These are phyloP conservation scores for Myxozyma neglecta DNA, from an alignment of 805 yeast genomes.

Conservation along the genomic window DNA sequence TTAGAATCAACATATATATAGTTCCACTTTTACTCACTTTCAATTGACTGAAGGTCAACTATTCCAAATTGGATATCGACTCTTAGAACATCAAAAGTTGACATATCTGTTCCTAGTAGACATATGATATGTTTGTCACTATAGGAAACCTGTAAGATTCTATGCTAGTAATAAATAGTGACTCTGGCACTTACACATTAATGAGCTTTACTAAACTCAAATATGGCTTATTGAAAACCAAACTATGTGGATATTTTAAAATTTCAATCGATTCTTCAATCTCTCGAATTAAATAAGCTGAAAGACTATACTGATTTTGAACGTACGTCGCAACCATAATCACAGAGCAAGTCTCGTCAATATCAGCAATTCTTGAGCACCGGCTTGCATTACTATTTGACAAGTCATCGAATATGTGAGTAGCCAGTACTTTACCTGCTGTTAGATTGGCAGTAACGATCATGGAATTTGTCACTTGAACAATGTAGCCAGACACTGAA, in stretches of 20 bases:
- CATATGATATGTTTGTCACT: constrained; percentile 7
- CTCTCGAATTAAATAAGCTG: not conserved
- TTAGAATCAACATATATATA: too few species aligned
- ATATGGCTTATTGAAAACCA: not conserved
- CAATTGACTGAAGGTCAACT: not conserved
- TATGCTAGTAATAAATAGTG: not conserved
- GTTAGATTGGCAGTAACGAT: constrained; percentile 5
- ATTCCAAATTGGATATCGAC: not conserved
- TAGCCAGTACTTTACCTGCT: not conserved
- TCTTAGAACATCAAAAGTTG: not conserved
- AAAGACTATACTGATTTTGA: not conserved
- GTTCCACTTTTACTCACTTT: not conserved
- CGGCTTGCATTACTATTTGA: not conserved
- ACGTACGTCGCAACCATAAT: not conserved
- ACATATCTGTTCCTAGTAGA: not conserved
- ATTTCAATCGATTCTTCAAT: not conserved
- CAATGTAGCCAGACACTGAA: constrained; percentile 1
- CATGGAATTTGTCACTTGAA: constrained; percentile 13
- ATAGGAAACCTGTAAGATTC: not conserved
- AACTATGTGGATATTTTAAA: not conserved
- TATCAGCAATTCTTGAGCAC: constrained; percentile 6
- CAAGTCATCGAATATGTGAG: not conserved
- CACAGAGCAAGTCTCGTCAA: constrained; percentile 7
- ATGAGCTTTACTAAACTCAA: not conserved
- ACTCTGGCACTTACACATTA: not conserved